Conservation (phyloP, 2,329 filamentous ascomycete genomes). For the Aspergillus candidus region DNA sequence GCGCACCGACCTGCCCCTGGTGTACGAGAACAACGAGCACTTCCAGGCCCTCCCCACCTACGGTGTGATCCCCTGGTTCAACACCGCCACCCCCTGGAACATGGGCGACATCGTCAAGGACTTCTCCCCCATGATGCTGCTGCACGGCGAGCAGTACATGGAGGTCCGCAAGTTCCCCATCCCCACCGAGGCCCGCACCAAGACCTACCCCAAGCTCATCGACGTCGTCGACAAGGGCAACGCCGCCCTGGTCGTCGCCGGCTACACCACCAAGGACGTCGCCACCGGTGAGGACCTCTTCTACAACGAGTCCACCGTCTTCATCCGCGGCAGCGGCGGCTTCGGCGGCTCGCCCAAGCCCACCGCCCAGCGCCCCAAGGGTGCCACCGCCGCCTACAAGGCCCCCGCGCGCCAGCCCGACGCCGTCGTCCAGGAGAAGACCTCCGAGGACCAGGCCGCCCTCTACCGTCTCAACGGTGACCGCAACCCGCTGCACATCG, state of each 20-base stretch:
- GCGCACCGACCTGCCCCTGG: constrained; percentile 75
- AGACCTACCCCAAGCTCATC: constrained; percentile 72
- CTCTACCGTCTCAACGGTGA: constrained; percentile 91
- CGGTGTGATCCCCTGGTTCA: constrained; percentile 92
- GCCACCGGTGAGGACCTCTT: constrained; percentile 84
- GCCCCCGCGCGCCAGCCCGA: constrained; percentile 73
- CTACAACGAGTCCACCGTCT: constrained; percentile 93
- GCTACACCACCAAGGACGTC: constrained; percentile 76
- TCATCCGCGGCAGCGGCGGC: constrained; percentile 83
- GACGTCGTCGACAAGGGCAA: constrained; percentile 96
- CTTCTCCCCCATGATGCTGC: constrained; percentile 97
- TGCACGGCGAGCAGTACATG: constrained; percentile 97
- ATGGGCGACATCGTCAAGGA: constrained; percentile 83
- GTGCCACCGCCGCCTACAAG: constrained; percentile 71
- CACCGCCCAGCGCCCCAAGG: constrained; percentile 64
- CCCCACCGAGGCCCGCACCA: constrained; percentile 71
- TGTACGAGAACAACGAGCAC: constrained; percentile 84
- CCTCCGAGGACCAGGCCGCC: constrained; percentile 83
- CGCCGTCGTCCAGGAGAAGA: constrained; percentile 75
- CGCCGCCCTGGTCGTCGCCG: constrained; percentile 74
- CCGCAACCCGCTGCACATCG: constrained; percentile 93
- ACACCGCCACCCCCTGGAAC: constrained; percentile 71
- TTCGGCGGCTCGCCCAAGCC: constrained; percentile 77
- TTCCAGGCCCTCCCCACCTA: constrained; percentile 96
- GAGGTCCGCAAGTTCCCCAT: constrained; percentile 90